Percentiles rank a stretch among this genome's conserved stretches.
Conservation (phyloP, 768 basidiomycete genomes). For the Leccinum ochraceum region DNA sequence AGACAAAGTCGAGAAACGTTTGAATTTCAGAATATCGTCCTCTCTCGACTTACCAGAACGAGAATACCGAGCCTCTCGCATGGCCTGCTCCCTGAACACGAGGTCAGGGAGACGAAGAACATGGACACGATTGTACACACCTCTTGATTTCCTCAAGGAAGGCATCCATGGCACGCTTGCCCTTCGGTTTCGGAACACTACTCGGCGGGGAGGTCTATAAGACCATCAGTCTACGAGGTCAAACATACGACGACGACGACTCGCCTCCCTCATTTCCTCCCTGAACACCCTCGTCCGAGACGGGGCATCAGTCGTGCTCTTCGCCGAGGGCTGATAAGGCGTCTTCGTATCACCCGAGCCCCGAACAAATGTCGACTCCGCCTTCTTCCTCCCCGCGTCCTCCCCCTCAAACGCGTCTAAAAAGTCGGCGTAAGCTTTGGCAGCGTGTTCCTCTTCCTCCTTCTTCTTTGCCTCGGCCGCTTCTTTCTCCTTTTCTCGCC, state of each 20-base stretch:
- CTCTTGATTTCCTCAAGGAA: conserved; percentile 97
- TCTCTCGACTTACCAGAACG: conserved; percentile 52
- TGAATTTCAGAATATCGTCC: background rate
- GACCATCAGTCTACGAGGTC: conserved; percentile 5
- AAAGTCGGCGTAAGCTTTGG: conserved; percentile 81
- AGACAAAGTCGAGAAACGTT: conserved; percentile 4
- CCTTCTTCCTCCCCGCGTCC: conserved; percentile 48
- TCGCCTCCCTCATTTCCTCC: conserved; percentile 35
- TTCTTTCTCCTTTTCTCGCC: conserved; percentile 90
- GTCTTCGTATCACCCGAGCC: conserved; percentile 44
- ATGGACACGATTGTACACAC: conserved; percentile 39
- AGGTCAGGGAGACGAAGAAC: conserved; percentile 2
- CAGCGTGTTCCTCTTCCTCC: conserved; percentile 80
- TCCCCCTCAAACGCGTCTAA: conserved; percentile 82
- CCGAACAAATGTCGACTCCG: conserved; percentile 61
- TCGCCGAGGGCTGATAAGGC: conserved; percentile 46
- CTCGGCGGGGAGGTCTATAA: conserved; percentile 59
- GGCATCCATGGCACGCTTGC: conserved; percentile 93
- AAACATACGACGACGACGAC: conserved; percentile 19
- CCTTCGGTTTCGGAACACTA: conserved; percentile 71
- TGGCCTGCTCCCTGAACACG: conserved; percentile 80
- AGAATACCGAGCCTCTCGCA: conserved; percentile 82
- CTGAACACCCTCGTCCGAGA: conserved; percentile 35
- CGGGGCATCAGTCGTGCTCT: conserved; percentile 28
- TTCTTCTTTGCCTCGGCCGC: conserved; percentile 86